phyloP scores from a whole-genome alignment of 2,329 filamentous ascomycete species.

The Ilyonectria destructans region DNA sequence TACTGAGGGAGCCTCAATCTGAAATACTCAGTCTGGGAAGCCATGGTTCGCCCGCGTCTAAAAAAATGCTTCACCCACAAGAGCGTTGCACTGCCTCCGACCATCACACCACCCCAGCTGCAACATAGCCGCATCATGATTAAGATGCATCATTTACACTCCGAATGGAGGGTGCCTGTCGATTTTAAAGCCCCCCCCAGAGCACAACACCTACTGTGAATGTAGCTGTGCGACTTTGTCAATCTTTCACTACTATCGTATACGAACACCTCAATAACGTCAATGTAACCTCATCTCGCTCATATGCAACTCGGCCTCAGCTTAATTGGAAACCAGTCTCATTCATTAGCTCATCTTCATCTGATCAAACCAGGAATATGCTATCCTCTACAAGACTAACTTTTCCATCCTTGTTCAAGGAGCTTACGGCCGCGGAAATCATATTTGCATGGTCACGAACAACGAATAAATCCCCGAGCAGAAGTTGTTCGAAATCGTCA shows the following conservation, averaged over 20 bases:
- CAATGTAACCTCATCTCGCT: background rate
- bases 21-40: background rate
- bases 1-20: background rate
- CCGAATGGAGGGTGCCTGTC: background rate
- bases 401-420: background rate
- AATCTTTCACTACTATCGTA: background rate
- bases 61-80: background rate
- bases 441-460: conserved; percentile 8
- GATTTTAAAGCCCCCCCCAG: background rate
- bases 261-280: background rate
- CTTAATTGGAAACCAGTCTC: background rate
- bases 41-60: background rate
- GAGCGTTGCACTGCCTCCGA: background rate
- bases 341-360: background rate
- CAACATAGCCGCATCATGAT: background rate
- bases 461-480: conserved; percentile 13
- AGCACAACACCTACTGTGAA: background rate
- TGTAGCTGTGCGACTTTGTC: background rate
- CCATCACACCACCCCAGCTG: background rate
- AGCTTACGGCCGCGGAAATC: background rate
- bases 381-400: background rate
- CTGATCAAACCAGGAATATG: background rate
- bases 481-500: conserved; percentile 3
- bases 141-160: background rate
- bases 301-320: conserved; percentile 1